Conservation (phyloP, 2,329 filamentous ascomycete species). For the Fusarium sp. region DNA sequence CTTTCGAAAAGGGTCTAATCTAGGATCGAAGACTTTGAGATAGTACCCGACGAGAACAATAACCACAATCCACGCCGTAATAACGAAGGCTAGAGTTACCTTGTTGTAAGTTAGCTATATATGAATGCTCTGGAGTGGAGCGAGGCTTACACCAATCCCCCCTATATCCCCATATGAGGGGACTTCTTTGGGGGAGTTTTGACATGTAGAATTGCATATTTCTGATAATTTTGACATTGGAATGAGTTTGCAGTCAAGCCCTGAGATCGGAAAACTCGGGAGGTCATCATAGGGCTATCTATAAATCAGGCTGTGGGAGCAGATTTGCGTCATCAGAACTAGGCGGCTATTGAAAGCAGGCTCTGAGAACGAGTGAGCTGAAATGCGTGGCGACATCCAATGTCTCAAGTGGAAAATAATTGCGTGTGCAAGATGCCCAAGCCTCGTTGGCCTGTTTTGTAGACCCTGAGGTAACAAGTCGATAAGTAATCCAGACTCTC, state of each 20-base stretch:
- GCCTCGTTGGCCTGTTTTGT: not conserved
- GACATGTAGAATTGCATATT: not conserved
- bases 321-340: not conserved
- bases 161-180: not conserved
- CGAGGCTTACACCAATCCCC: not conserved
- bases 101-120: not conserved
- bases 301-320: not conserved
- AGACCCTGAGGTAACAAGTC: not conserved
- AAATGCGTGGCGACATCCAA: not conserved
- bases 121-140: not conserved
- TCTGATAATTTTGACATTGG: not conserved
- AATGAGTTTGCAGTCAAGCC: fast-evolving
- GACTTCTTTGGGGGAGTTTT: not conserved
- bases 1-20: not conserved
- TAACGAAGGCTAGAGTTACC: not conserved
- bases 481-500: too few relatives aligned
- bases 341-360: not conserved
- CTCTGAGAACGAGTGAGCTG: not conserved
- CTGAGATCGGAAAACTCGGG: not conserved
- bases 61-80: not conserved
- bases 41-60: not conserved
- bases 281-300: not conserved
- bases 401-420: not conserved
- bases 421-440: not conserved
- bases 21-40: not conserved